Evolutionary conservation across 164 flowering plant species (phyloP), one percentile per base, ranked within the genome.

Genomic region (Vitis riparia): DNA sequence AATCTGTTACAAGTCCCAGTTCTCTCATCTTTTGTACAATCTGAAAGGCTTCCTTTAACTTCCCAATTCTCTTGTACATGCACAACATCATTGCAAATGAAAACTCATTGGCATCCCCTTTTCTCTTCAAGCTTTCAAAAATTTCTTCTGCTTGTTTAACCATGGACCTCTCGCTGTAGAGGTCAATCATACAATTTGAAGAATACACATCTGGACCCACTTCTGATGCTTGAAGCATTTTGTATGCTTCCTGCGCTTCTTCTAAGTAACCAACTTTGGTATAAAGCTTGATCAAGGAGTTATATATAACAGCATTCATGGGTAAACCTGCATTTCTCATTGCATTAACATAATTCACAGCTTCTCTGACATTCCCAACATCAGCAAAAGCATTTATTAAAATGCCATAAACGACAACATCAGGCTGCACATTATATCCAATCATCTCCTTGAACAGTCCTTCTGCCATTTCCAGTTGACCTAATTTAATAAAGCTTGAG

Each of bases 171-270:
- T 85, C 85, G 58, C 87, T 87, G 76, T 94, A 94, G 55, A 94
- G 91, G 70, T 91, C 90, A 51, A 94, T 89, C 97, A 94, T 91
- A 73, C 97, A 94, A 73, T 92, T 95, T 27, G 96, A 95, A 29
- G 94, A 81, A 76, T 82, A 95, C 5, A 84, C 75, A 74, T 89
- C 89, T 9, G 88, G 90, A 72, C 88, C 86, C 13, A 23, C 73
- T 49, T 85, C 81, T 5, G 79, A 79, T 68, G 75, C 78, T 59
- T 73, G 84, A 66, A 91, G 92, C 68, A 80, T 59, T 59, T 75
- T 71, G 81, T 89, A 91, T 47, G 72, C 78, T 71, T 88, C 96
- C 71, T 87, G 67, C 56, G 99, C 99, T 79, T 90, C 99, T 75
- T 82, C 82, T 65, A 91, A 73, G 69, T 77, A 87, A 51, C 97